Conservation (phyloP, 495 filamentous ascomycete genomes). For the Aspergillus taichungensis region DNA sequence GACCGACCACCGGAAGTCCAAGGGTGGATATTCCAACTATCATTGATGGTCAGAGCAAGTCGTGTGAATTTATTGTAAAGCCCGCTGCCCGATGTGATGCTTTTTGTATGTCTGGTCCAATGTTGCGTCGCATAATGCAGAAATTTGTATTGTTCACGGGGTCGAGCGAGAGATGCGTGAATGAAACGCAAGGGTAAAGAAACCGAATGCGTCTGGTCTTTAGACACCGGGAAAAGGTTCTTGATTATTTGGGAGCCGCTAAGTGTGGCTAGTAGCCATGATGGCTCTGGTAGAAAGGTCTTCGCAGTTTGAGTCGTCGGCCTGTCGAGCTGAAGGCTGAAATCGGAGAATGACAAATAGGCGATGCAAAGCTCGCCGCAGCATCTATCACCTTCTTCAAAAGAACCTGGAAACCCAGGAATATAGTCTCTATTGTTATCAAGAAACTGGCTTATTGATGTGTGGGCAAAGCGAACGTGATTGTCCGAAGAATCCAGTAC, state of each 20-base stretch:
- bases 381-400: too few species aligned
- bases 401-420: too few species aligned
- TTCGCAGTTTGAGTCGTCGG: too few species aligned
- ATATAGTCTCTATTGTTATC: constrained; percentile 4
- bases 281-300: too few species aligned
- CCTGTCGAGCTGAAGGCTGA: constrained; percentile 10
- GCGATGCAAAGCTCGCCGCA: constrained; percentile 17
- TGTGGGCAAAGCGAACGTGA: constrained; percentile 25
- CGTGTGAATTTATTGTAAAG: constrained; percentile 9
- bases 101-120: constrained; percentile 8
- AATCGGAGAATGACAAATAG: constrained; percentile 18
- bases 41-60: constrained; percentile 11
- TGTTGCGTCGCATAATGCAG: constrained; percentile 6
- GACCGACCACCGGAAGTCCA: constrained; percentile 15
- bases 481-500: constrained; percentile 15
- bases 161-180: neutral
- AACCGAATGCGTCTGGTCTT: neutral
- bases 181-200: constrained; percentile 1
- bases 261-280: too few species aligned
- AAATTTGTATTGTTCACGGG: constrained; percentile 7
- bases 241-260: too few species aligned
- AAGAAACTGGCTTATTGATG: constrained; percentile 25
- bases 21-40: constrained; percentile 19
- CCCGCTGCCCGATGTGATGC: constrained; percentile 1
- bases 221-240: neutral